These are phyloP conservation scores for Pseudozyma sp. DNA, from an alignment of 1,284 basidiomycete genomes.

Conservation along the genomic window DNA sequence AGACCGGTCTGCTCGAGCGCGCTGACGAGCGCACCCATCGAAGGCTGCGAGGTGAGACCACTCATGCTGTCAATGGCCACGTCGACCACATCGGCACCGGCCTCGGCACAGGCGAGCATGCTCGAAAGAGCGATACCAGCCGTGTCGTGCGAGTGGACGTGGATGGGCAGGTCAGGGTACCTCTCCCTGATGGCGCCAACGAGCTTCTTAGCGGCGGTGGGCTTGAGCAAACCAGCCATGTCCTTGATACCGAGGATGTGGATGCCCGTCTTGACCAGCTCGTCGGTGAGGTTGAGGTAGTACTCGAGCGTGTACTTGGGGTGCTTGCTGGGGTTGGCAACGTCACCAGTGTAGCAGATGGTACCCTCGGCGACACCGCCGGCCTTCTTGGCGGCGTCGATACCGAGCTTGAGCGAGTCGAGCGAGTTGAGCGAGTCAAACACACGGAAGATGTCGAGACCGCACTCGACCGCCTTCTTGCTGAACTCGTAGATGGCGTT, in stretches of 20 bases:
- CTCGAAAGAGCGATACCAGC: slow-evolving; percentile 96
- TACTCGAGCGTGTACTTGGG: slow-evolving; percentile 98
- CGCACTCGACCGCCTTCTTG: slow-evolving; percentile 92
- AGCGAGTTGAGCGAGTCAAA: slow-evolving; percentile 85
- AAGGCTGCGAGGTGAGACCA: slow-evolving; percentile 96
- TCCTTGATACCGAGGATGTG: slow-evolving; percentile 99
- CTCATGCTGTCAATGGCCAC: slow-evolving; percentile 97
- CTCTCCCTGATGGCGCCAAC: slow-evolving; percentile 93
- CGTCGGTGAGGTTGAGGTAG: slow-evolving; percentile 94
- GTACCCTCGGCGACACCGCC: slow-evolving; percentile 90
- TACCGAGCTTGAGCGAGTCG: slow-evolving; percentile 71
- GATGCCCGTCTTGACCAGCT: slow-evolving; percentile 94
- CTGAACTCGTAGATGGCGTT: slow-evolving; percentile 94
- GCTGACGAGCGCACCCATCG: slow-evolving; percentile 95
- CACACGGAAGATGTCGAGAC: slow-evolving; percentile 99
- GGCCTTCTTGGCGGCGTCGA: slow-evolving; percentile 99
- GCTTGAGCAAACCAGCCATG: slow-evolving; percentile 98
- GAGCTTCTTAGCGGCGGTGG: slow-evolving; percentile 90
- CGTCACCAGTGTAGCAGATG: slow-evolving; percentile 99
- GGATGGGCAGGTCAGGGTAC: slow-evolving; percentile 97
- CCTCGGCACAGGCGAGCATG: slow-evolving; percentile 94
- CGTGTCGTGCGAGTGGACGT: slow-evolving; percentile 99
- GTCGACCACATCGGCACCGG: slow-evolving; percentile 97
- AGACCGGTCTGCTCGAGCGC: slow-evolving; percentile 94
- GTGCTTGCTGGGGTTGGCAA: slow-evolving; percentile 88